Base-by-base conservation (phyloP, 2,329 filamentous ascomycete species). In the Fusarium pseudograminearum region DNA sequence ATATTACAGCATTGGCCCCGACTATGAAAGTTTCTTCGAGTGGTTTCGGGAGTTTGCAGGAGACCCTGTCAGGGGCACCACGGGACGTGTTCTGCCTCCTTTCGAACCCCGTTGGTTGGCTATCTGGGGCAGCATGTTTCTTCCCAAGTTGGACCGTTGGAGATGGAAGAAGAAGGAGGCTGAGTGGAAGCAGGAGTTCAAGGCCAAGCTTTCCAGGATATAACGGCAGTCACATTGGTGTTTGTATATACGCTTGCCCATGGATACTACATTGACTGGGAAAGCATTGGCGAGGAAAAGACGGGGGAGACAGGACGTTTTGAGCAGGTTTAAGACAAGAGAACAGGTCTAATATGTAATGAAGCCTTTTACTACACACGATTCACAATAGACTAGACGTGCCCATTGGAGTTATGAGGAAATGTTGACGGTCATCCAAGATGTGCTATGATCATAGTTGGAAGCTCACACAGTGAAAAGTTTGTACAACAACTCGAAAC, bases 51-150 rank as follows among this genome's bases (percentile, higher is more conserved):
- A 16, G 4, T 42, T 72, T 16, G 71, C 71, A 1, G 54, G 63
- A 24, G 69, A 73, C 2, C 71, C 69, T 5, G 59, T 20, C 5
- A 16, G 55, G 11, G 71, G 54, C 1, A 70, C 69, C 1, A 51
- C 30, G 3, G 71, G 62, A 5, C 57, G 71, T 2, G 44, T 15
- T 9, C 28, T 73, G 1, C 66, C 58, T 1, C 20, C 31, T 3
- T 73, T 73, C 18, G 59, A 73, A 31, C 55, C 62, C 1, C 56
- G 63, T 12, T 73, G 71, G 71, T n/a, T 72, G 20, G 56, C 54
- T 10, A 34, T 66, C 3, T 73, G 71, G 71, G 22, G 36, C n/a
- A 55, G 20, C 0, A 73, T 72, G 71, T 57, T 54, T 5, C 22
- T 55, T 1, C 55, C 56, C 0, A 72, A 65, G 5, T n/a, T 72